Evolutionary conservation across 805 yeast species (phyloP).

Genomic region (Metschnikowia noctiluminum): DNA sequence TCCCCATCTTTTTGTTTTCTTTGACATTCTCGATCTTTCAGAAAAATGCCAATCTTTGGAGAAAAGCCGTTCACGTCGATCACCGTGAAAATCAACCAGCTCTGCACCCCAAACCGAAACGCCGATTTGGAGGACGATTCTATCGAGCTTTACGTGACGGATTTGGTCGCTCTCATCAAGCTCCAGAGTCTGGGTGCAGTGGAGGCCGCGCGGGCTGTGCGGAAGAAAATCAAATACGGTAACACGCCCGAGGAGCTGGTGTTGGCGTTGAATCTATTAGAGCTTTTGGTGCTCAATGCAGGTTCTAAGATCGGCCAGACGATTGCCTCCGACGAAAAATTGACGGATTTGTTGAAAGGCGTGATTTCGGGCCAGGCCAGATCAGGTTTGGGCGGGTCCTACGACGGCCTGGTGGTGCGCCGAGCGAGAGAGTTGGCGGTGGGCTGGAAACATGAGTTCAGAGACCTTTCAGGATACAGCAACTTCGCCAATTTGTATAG

Average conservation of each 20-base stretch:
- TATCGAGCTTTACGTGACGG: constrained; percentile 49
- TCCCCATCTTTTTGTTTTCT: background rate
- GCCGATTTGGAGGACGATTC: constrained; percentile 34
- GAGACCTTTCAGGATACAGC: constrained; percentile 45
- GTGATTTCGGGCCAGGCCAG: constrained; percentile 39
- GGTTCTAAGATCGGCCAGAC: constrained; percentile 36
- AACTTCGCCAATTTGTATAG: constrained; percentile 47
- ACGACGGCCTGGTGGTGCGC: constrained; percentile 41
- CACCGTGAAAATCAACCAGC: constrained; percentile 58
- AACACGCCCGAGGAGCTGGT: constrained; percentile 51
- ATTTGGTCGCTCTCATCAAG: constrained; percentile 51
- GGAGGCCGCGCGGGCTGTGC: constrained; percentile 88
- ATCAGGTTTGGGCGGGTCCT: constrained; percentile 36
- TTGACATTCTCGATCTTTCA: background rate
- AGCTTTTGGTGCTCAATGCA: constrained; percentile 41
- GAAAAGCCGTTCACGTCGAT: constrained; percentile 70
- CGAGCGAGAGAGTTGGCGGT: constrained; percentile 49
- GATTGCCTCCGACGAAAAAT: constrained; percentile 64
- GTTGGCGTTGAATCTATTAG: constrained; percentile 52
- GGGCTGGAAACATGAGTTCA: constrained; percentile 65
- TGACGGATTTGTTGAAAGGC: constrained; percentile 60
- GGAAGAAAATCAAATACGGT: constrained; percentile 92
- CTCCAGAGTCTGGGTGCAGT: constrained; percentile 39
- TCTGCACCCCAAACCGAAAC: constrained; percentile 41
- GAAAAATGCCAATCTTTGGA: constrained; percentile 26